Base-by-base conservation (phyloP, 108 stramenopile genomes). In the Bacterosira constricta region DNA sequence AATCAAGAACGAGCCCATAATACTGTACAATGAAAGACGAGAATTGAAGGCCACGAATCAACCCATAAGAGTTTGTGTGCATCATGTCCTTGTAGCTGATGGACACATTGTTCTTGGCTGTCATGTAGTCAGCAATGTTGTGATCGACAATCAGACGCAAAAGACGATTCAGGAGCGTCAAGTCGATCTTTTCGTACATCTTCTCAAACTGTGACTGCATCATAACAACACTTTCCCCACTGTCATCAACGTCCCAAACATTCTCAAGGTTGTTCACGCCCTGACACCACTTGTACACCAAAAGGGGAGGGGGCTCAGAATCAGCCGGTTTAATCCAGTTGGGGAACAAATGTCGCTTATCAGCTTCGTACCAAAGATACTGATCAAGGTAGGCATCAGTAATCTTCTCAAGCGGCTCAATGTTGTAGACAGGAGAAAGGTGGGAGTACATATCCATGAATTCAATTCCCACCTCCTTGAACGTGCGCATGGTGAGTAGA, bases 61-160 rank as follows among this genome's bases (percentile, higher is more conserved):
- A 78, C 7, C 99, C 99, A 76, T 98, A 99, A 8, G 90, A 83
- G 84, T 99, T 99, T 27, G 97, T 98, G 84, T 99, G 99, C 90
- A 97, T 95, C 99, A 99, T 99, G 68, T 99, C 99, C 81, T 98
- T 97, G 93, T 89, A 96, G 27, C 85, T 80, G 61, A 96, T 88
- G 32, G 87, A 93, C 55, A 99, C 90, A 77, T 98, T 99, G 83
- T 98, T 98, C 91, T 99, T 99, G 11, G 98, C 97, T 12, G 98
- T 97, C 92, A 99, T 98, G 85, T 99, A 99, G 76, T 99, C 98
- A 15, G 98, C 98, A 68, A 99, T 98, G 82, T 98, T 99, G 83
- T 99, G 99, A 87, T 99, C 99, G 36, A 99, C 96, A 74, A 99
- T 96, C 25, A 99, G 85, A 13, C 98, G 90, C 62, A 99, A 77